Evolutionary conservation across 202 grass and related monocot species (phyloP).

Genomic region (Cymbopogon flexuosus): DNA sequence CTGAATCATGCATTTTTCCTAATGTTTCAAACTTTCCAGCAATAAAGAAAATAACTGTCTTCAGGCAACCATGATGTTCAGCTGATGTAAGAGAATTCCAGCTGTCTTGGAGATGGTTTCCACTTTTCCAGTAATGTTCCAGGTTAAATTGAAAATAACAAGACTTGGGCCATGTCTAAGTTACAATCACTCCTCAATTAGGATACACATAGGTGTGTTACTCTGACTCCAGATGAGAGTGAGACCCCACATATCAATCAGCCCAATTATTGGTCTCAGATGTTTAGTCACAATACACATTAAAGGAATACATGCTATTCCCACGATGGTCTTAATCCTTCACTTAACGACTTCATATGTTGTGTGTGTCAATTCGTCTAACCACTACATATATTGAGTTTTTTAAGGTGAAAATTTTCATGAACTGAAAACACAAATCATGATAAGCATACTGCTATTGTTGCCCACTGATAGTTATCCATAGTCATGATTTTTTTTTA

Average conservation of each 20-base stretch:
- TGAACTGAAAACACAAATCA: not conserved
- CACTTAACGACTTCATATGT: not conserved
- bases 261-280: not conserved
- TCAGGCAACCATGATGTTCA: not conserved
- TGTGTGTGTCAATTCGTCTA: conserved; percentile 1
- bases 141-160: not conserved
- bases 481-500: not conserved
- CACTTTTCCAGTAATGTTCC: not conserved
- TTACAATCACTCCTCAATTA: not conserved
- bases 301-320: not conserved
- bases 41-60: not conserved
- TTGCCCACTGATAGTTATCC: not conserved
- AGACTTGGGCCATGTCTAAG: not conserved
- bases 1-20: not conserved
- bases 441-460: not conserved
- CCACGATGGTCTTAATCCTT: not conserved
- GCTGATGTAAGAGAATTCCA: not conserved
- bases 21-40: not conserved
- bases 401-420: conserved; percentile 1
- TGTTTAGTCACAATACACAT: not conserved
- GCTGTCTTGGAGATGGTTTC: not conserved
- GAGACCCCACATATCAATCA: not conserved
- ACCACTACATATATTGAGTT: not conserved
- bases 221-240: not conserved
- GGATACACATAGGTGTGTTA: not conserved